Evolutionary conservation across 2,329 filamentous ascomycete species (phyloP), one percentile per base, ranked within the genome.

Genomic region (Akanthomyces muscarius): DNA sequence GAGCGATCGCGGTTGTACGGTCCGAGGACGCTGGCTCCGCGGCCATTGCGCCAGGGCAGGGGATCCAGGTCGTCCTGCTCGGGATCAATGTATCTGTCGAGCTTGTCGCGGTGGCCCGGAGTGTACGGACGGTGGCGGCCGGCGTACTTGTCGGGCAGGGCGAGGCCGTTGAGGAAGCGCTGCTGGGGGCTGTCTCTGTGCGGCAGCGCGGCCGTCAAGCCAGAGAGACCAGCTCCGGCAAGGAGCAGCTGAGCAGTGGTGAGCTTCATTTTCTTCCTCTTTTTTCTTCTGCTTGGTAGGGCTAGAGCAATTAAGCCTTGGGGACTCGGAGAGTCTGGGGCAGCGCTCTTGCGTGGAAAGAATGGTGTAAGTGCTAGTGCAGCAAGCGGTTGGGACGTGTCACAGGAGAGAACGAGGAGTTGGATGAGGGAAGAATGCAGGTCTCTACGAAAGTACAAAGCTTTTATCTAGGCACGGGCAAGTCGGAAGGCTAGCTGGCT

Each of bases 1-100:
- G 89, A 85, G 25, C 89, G 85, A 57, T 84, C 84, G 64, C 77
- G 79, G 72, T 91, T 92, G 73, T 87, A 86, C 0, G 89, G 89
- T 0, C 89, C 89, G 25, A 91, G 76, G 16, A 91, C 84, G 11
- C 83, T 86, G 18, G 87, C 81, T 25, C 89, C 89, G 28, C 84
- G 71, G 28, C 86, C 86, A 70, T 87, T 87, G 41, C 86, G 80
- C 72, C 79, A 87, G 1, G 89, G 89, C 61, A 87, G 74, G 30
- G 89, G 88, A 66, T 89, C 82, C n/a, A 89, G 76, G 13, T 81
- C 76, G 2, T 86, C 77, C 14, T 81, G 83, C 50, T 87, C 71
- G 5, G 86, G 74, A 71, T 91, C 88, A 47, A 89, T 74, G 50
- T 86, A 83, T 63, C 77, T 76, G 72, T 90, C 88, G 65, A 85